Evolutionary conservation across 2,329 filamentous ascomycete genomes (phyloP), one percentile per base, ranked within the genome.

Genomic region (Apiospora aurea): DNA sequence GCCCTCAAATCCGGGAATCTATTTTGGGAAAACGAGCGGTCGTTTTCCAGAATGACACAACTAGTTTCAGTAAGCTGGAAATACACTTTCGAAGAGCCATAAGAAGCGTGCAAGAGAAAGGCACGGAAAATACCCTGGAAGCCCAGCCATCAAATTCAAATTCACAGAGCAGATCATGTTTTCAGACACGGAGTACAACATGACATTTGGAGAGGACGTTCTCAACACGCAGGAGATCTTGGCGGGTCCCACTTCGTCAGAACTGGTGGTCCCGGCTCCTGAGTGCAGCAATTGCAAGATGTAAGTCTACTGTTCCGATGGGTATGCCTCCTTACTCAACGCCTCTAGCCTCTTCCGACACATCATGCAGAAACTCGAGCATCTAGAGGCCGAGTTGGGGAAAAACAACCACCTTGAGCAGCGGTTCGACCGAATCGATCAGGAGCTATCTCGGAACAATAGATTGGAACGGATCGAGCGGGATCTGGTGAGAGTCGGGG

Each of bases 391-490:
- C 24, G 51, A 57, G 14, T 29, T 57, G 14, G 51, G 51, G 51
- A 57, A 57, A 57, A 57, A 29, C 26, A 57, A 57, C 51, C 24
- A 57, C 51, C 51, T 57, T 57, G 49, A 57, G 51, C 51, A 11
- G 51, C 51, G 51, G 51, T 57, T 57, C 51, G 51, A 57, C 24
- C 51, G 51, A 29, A 24, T 57, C 51, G 51, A 57, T 57, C 51
- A 57, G 51, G 51, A 57, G 24, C 51, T 57, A 29, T 57, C 51
- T 57, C 51, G 51, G 51, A 57, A 57, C 51, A 29, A 57, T 57
- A 57, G 51, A 57, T 57, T 57, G 14, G 51, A 57, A 57, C 51
- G 51, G 51, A 57, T 57, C 26, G 51, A 57, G 51, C 51, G 51
- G 51, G 51, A 57, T 57, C 51, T 57, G 26, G 51, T 57, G 13